These are phyloP conservation scores for Hawksworthiomyces lignivorus DNA, from an alignment of 2,329 filamentous ascomycete genomes.

Conservation along the genomic window DNA sequence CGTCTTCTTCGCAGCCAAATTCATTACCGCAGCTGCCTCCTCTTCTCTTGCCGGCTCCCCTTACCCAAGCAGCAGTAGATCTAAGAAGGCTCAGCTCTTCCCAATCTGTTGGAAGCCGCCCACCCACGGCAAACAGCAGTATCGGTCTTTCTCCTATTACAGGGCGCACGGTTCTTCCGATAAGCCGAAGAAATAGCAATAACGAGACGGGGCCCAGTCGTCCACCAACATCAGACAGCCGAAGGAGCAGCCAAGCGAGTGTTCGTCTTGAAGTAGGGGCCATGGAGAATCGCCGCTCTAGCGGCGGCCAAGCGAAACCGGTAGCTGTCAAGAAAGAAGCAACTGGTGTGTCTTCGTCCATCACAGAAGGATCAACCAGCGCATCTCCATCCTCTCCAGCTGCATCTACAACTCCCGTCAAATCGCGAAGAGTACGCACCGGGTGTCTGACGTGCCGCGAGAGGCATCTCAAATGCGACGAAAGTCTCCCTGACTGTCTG, in stretches of 20 bases:
- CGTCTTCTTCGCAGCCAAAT: slow-evolving; percentile 8
- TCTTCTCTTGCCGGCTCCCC: slow-evolving; percentile 1
- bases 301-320: slow-evolving; percentile 8
- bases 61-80: background rate
- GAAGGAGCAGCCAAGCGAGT: slow-evolving; percentile 11
- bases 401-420: background rate
- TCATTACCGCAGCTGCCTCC: slow-evolving; percentile 1
- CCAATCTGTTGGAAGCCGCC: background rate
- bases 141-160: background rate
- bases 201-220: slow-evolving; percentile 5
- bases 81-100: background rate
- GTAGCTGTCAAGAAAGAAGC: background rate
- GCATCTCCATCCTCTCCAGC: background rate
- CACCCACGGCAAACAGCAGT: slow-evolving; percentile 1
- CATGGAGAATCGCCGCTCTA: slow-evolving; percentile 12
- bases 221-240: slow-evolving; percentile 13
- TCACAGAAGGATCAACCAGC: background rate
- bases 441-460: slow-evolving; percentile 87
- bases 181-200: slow-evolving; percentile 2
- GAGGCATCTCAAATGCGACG: slow-evolving; percentile 86
- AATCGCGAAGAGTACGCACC: slow-evolving; percentile 45
- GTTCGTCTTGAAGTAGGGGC: background rate
- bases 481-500: slow-evolving; percentile 53
- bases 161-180: background rate
- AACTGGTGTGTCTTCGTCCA: background rate